Conservation (phyloP, 1,139 yeast genomes). For the Yamadazyma kanchanaburiensis region DNA sequence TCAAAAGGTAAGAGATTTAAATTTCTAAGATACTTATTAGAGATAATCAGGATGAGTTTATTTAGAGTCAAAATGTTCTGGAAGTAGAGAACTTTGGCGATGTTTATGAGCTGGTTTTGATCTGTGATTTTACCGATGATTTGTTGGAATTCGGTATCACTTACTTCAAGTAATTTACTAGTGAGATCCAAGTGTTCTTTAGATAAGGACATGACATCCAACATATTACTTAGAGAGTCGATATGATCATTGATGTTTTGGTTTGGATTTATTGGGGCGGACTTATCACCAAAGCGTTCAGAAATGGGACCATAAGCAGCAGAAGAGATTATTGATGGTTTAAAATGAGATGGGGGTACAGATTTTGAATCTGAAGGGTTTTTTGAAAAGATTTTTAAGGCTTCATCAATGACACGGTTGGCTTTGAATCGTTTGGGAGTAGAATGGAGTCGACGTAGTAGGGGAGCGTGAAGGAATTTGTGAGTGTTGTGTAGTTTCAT, state of each 20-base stretch:
- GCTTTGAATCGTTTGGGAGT: background rate
- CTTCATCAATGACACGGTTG: slow-evolving; percentile 1
- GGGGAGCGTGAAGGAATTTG: too few species aligned
- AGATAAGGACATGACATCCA: slow-evolving; percentile 18
- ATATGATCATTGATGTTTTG: background rate
- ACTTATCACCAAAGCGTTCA: slow-evolving; percentile 29
- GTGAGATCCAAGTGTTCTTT: slow-evolving; percentile 11
- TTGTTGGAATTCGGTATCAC: slow-evolving; percentile 15
- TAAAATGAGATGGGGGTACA: slow-evolving; percentile 24
- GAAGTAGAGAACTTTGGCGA: slow-evolving; percentile 22
- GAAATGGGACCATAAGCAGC: slow-evolving; percentile 30
- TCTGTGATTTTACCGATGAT: slow-evolving; percentile 20
- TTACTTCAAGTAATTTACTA: slow-evolving; percentile 12
- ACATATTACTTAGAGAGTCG: slow-evolving; percentile 11
- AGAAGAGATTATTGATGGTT: slow-evolving; percentile 35
- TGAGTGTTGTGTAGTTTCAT: too few species aligned
- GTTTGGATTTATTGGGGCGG: slow-evolving; percentile 2
- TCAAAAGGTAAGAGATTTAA: slow-evolving; percentile 23
- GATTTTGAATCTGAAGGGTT: slow-evolving; percentile 7
- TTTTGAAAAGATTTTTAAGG: slow-evolving; percentile 30
- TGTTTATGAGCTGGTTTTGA: slow-evolving; percentile 25
- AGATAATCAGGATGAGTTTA: slow-evolving; percentile 24
- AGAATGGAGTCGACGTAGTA: too few species aligned
- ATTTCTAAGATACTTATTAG: slow-evolving; percentile 24
- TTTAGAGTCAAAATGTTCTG: slow-evolving; percentile 24